Percentiles rank a stretch among this genome's conserved stretches.
phyloP scores from a whole-genome alignment of 2,329 filamentous ascomycete genomes.

The Verticillium tricorpus region DNA sequence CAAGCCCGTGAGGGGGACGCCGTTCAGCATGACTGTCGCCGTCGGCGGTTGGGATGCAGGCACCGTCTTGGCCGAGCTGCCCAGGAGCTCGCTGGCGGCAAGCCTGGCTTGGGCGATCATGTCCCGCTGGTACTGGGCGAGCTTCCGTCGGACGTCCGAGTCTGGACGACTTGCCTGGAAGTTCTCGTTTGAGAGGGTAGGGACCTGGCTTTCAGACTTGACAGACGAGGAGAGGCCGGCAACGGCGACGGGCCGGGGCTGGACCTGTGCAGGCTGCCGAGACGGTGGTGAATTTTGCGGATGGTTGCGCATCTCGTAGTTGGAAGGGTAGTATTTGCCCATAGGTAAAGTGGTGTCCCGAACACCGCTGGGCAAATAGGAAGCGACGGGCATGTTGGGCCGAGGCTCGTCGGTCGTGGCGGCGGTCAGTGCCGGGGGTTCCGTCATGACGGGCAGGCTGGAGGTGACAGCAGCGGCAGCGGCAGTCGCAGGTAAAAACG shows the following conservation, averaged over 20 bases:
- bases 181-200: constrained; percentile 15
- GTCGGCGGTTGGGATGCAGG: constrained; percentile 19
- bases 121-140: constrained; percentile 56
- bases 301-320: constrained; percentile 44
- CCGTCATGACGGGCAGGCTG: constrained; percentile 14
- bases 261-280: neutral
- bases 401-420: constrained; percentile 20
- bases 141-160: constrained; percentile 44
- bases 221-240: constrained; percentile 6
- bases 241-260: neutral
- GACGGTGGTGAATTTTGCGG: neutral
- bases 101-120: constrained; percentile 55
- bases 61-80: constrained; percentile 18
- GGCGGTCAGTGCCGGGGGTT: constrained; percentile 5
- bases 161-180: constrained; percentile 28
- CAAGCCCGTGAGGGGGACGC: constrained; percentile 29
- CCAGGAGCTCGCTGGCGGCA: constrained; percentile 30
- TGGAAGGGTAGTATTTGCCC: constrained; percentile 61
- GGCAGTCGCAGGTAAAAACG: neutral
- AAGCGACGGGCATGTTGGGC: constrained; percentile 40
- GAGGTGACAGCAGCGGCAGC: constrained; percentile 1
- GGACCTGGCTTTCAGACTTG: constrained; percentile 17
- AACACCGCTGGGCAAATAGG: constrained; percentile 46
- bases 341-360: constrained; percentile 45
- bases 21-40: constrained; percentile 26